Base-by-base conservation (phyloP, 495 filamentous ascomycete species). In the Aspergillus taichungensis region DNA sequence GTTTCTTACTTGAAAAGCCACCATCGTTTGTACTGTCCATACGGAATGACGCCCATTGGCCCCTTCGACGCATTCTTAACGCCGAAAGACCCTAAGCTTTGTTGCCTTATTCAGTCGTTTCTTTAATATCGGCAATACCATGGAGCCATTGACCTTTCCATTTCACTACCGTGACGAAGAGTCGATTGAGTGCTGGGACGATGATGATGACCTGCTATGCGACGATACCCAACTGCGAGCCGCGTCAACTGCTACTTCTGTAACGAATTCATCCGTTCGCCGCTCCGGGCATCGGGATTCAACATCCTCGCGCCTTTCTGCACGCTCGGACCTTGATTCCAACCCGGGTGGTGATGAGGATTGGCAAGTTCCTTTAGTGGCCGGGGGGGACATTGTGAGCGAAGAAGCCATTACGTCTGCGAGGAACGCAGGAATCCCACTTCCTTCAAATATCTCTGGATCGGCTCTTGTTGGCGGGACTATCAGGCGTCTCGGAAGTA, bases 401-500 rank as follows among this genome's bases (percentile, higher is more conserved):
- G 62, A 80, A 55, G 84, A 92, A 52, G 90, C 91, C 34, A 88
- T 98, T 54, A 78, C 83, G 12, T 87, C 87, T 4, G 92, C 88
- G 34, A 83, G 82, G 47, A 82, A 80, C 52, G 91, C 88, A 18
- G 92, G 92, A 40, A 95, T 98, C 42, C 91, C 92, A 27, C 82
- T 98, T 50, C 92, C 92, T 12, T 68, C 75, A 24, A 88, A 91
- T 58, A 82, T 97, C 10, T 88, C 92, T n/a, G 78, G 84, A 14
- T 94, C 91, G n/a, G 92, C 92, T 39, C 73, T 98, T 34, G 74
- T 94, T 52, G 92, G 91, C 35, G 92, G 92, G 38, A 89, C 88
- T 8, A 98, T 98, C 59, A 95, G 95, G 69, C 73, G 88, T 57
- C 72, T 98, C 6, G 88, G 88, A 37, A 85, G 81, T 52, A 82